Evolutionary conservation across 805 yeast genomes (phyloP).

Genomic region (Kodamaea restingae): DNA sequence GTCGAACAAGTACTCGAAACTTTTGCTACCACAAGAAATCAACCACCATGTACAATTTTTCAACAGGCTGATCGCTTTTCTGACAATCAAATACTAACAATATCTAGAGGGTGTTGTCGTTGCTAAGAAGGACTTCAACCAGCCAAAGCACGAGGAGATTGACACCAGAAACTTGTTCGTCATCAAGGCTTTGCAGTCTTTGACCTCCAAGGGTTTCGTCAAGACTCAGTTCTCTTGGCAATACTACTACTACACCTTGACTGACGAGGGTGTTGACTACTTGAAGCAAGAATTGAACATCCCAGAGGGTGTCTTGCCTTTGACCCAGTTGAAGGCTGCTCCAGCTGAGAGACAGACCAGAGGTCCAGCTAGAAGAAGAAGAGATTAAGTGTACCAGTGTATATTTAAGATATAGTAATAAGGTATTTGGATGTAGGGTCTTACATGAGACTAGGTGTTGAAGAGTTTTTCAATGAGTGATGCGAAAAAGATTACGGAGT

Average conservation of each 20-base stretch:
- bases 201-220: slow-evolving; percentile 98
- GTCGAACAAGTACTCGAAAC: too few relatives aligned
- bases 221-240: slow-evolving; percentile 99
- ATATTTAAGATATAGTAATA: slow-evolving; percentile 9
- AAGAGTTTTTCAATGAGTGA: too few relatives aligned
- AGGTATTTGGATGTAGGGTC: slow-evolving; percentile 2
- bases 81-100: slow-evolving; percentile 31
- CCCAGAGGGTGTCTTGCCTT: slow-evolving; percentile 98
- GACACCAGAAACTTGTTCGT: slow-evolving; percentile 96
- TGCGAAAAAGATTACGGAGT: too few relatives aligned
- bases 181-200: slow-evolving; percentile 98
- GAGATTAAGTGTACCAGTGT: slow-evolving; percentile 16
- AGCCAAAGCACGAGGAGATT: slow-evolving; percentile 96
- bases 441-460: too few relatives aligned
- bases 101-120: slow-evolving; percentile 95
- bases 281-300: slow-evolving; percentile 97
- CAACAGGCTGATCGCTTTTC: neutral
- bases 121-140: slow-evolving; percentile 98
- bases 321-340: slow-evolving; percentile 93
- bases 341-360: slow-evolving; percentile 74
- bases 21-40: neutral
- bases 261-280: slow-evolving; percentile 99
- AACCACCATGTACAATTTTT: neutral
- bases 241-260: slow-evolving; percentile 99
- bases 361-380: slow-evolving; percentile 39